Conservation (phyloP, 257 asterid species). For the Salvia rosmarinus region DNA sequence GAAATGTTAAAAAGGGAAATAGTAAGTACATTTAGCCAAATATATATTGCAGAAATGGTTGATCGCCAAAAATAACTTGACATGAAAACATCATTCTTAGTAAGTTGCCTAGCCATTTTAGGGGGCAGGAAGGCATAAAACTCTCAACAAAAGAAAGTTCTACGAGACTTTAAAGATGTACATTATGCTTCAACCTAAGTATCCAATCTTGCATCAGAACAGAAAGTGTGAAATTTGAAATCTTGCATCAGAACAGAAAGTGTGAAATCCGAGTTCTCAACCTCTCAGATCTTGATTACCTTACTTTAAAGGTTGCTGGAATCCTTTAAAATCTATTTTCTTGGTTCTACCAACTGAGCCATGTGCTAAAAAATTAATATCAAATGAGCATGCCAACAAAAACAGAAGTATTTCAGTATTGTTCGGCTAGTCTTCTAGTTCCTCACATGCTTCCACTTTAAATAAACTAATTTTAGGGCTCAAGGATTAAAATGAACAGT, state of each 20-base stretch:
- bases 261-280: conserved; percentile 10
- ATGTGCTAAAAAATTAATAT: neutral
- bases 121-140: conserved; percentile 15
- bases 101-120: neutral
- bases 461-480: neutral
- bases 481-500: neutral
- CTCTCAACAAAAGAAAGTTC: neutral
- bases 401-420: neutral
- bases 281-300: conserved; percentile 5
- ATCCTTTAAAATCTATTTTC: neutral
- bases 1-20: conserved; percentile 19
- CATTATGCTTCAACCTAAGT: neutral
- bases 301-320: neutral
- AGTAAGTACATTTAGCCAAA: conserved; percentile 29
- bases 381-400: conserved; percentile 22
- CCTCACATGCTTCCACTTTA: neutral
- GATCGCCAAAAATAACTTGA: neutral
- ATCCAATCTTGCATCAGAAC: neutral
- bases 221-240: neutral
- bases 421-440: neutral
- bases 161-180: neutral
- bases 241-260: neutral
- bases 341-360: conserved; percentile 4
- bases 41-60: conserved; percentile 11
- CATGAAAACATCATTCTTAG: conserved; percentile 1